A percentile compares a stretch with the other conserved stretches of the same genome.
Conservation (phyloP, 1,139 yeast species). For the Taphrina communis region DNA sequence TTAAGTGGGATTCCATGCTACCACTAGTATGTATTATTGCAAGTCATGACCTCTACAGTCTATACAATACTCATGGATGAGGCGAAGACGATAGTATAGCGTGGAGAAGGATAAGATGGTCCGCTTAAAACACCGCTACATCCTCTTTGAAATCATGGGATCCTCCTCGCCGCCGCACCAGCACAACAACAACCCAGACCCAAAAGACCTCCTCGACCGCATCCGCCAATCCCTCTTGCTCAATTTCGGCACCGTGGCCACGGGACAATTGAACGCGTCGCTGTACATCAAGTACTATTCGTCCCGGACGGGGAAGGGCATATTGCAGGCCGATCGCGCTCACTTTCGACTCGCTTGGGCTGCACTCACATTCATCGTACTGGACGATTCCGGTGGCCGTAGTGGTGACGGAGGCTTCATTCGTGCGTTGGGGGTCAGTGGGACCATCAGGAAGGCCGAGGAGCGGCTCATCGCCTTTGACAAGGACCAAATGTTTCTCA, state of each 20-base stretch:
- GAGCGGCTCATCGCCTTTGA: slow-evolving; percentile 53
- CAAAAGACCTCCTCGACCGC: slow-evolving; percentile 60
- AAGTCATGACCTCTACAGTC: too few relatives aligned
- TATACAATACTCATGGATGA: too few relatives aligned
- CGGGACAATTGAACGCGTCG: slow-evolving; percentile 60
- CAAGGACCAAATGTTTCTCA: slow-evolving; percentile 14
- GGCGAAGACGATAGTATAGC: not conserved
- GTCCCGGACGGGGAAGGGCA: slow-evolving; percentile 81
- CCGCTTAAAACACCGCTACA: slow-evolving; percentile 80
- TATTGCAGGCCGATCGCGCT: slow-evolving; percentile 74
- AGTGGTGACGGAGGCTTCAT: slow-evolving; percentile 62
- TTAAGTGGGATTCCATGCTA: too few relatives aligned
- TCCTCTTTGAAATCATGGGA: slow-evolving; percentile 68
- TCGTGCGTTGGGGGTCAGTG: slow-evolving; percentile 74
- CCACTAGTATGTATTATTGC: too few relatives aligned
- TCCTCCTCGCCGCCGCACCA: slow-evolving; percentile 52
- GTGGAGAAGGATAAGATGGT: slow-evolving; percentile 63
- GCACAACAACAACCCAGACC: slow-evolving; percentile 52
- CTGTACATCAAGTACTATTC: slow-evolving; percentile 73
- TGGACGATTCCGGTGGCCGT: slow-evolving; percentile 45
- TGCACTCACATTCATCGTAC: slow-evolving; percentile 66
- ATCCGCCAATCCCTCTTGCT: slow-evolving; percentile 56
- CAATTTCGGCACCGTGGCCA: slow-evolving; percentile 79
- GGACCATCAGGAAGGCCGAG: slow-evolving; percentile 83
- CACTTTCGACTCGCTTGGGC: slow-evolving; percentile 69